Base-by-base conservation (phyloP, 345 rosid species). In the Brassica juncea region DNA sequence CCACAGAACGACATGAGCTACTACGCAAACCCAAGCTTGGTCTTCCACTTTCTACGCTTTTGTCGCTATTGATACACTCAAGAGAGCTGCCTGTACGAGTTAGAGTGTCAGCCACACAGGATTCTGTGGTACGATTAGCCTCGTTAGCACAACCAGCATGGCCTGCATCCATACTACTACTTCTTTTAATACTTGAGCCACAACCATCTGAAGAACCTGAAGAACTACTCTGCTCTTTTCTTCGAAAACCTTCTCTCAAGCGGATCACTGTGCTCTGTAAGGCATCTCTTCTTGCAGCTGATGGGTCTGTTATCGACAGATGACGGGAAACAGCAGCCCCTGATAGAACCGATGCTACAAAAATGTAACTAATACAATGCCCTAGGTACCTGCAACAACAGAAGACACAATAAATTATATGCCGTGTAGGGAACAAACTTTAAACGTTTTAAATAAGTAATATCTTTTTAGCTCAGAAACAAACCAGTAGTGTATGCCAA, bases 401-500 rank as follows among this genome's bases (percentile, higher is more conserved):
- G 54, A 75, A 66, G 66, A 64, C 52, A 75, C 16, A 77, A 47
- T 27, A 69, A 63, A 27, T 67, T 57, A 73, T 54, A 81, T 65
- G 73, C 77, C 27, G 57, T 19, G 66, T 54, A 14, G 35, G 54
- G 30, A 49, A 75, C 55, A 65, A 84, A 82, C n/a, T 35, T 23
- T 3, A 76, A 76, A 31, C 44, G 21, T 25, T 25, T 12, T 60
- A 32, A 28, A 47, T 9, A 30, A 73, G 65, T 28, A 35, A 58
- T 63, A 25, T 11, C 27, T 60, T 5, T 39, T 42, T 64, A 78
- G 84, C 59, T 58, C 35, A 73, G 71, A 77, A 39, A 88, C 98
- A 85, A 82, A 96, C 98, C 99, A 96, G 85, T 90, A 96, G 82
- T 96, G 97, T 83, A 93, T 92, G 84, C 99, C 99, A 84, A 96